Conservation (phyloP, 78 protist genomes). For the Dictyostelium discoideum region dicty_2.7 NC_007089.4:2226501-2227000, state of each 20-base stretch:
- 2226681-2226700: conserved; percentile 92
- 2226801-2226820: conserved; percentile 71
- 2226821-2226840: conserved; percentile 72
- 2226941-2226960: conserved; percentile 58
- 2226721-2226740: conserved; percentile 72
- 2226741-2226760: conserved; percentile 34
- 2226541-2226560: not conserved
- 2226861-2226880: conserved; percentile 30
- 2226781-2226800: conserved; percentile 93
- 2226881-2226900: conserved; percentile 86
- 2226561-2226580: not conserved
- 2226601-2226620: not conserved
- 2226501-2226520: conserved; percentile 12
- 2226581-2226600: not conserved
- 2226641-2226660: conserved; percentile 90
- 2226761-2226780: conserved; percentile 94
- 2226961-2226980: conserved; percentile 79
- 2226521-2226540: conserved; percentile 44
- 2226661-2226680: conserved; percentile 82
- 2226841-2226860: conserved; percentile 60
- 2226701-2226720: conserved; percentile 71
- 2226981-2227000: conserved; percentile 97
- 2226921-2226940: conserved; percentile 86
- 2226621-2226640: conserved; percentile 32
- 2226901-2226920: conserved; percentile 89